A percentile compares a stretch with the other conserved stretches of the same genome.
These are phyloP conservation scores for Trypanosomatidae sp. DNA, from an alignment of 208 protist species.

Conservation along the genomic window DNA sequence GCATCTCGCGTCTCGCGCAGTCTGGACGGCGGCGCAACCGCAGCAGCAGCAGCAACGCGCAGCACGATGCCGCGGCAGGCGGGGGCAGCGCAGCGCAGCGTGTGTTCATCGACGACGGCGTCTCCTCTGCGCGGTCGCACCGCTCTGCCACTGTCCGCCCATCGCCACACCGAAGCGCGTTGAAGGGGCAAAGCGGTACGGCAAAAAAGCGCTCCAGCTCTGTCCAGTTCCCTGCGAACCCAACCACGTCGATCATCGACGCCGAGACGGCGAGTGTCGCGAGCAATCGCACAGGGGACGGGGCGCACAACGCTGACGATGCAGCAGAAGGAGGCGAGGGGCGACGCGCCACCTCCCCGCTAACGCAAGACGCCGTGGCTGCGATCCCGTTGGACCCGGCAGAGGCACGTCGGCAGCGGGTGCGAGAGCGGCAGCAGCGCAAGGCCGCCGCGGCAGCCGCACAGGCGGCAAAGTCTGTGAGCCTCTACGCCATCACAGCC, in stretches of 20 bases:
- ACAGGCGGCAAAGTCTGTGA: slow-evolving; percentile 29
- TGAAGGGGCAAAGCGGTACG: slow-evolving; percentile 32
- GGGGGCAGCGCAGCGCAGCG: slow-evolving; percentile 13
- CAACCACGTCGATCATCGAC: slow-evolving; percentile 16
- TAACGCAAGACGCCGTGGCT: slow-evolving; percentile 61
- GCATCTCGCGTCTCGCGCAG: slow-evolving; percentile 78
- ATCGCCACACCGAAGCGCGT: slow-evolving; percentile 42
- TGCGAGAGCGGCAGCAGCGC: slow-evolving; percentile 23
- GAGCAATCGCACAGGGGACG: too few relatives aligned
- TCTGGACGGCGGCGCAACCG: slow-evolving; percentile 47
- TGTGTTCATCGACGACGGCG: slow-evolving; percentile 73
- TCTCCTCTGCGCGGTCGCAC: slow-evolving; percentile 56
- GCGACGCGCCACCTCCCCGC: slow-evolving; percentile 32
- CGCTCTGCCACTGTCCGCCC: slow-evolving; percentile 23
- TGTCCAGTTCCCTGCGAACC: slow-evolving; percentile 58
- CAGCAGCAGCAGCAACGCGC: too few relatives aligned
- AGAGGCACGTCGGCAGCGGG: slow-evolving; percentile 15
- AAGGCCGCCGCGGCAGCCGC: slow-evolving; percentile 12
- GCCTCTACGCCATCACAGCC: slow-evolving; percentile 35
- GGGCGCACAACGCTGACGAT: too few relatives aligned
- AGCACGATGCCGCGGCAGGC: slow-evolving; percentile 25
- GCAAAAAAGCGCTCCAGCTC: slow-evolving; percentile 57
- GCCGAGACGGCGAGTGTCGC: not conserved
- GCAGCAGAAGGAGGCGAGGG: too few relatives aligned
- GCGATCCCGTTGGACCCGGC: slow-evolving; percentile 55